Evolutionary conservation across 2,329 filamentous ascomycete genomes (phyloP).

Genomic region (Aspergillus quadricinctus): DNA sequence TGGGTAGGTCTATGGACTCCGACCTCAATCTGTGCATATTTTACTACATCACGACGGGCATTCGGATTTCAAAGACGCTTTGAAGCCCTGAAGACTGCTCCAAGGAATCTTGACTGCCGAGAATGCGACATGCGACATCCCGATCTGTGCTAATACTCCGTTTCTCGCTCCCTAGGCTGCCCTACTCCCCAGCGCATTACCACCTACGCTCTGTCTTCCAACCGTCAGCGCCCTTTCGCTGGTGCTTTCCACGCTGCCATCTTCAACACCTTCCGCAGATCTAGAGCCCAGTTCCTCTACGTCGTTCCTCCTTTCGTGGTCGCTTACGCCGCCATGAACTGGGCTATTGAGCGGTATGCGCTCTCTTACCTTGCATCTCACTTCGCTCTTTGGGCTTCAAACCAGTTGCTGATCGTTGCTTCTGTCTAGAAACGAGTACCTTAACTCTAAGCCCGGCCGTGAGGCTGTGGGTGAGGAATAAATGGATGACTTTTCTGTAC

Average conservation of each 20-base stretch:
- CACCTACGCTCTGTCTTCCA: slow-evolving; percentile 73
- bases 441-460: slow-evolving; percentile 49
- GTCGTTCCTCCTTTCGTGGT: slow-evolving; percentile 72
- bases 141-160: not conserved
- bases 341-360: slow-evolving; percentile 83
- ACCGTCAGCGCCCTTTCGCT: slow-evolving; percentile 84
- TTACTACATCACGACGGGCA: not conserved
- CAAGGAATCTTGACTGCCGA: not conserved
- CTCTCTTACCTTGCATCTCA: not conserved
- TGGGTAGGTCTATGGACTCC: slow-evolving; percentile 58
- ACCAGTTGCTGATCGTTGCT: not conserved
- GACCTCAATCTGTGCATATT: not conserved
- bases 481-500: slow-evolving; percentile 15
- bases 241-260: slow-evolving; percentile 73
- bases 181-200: slow-evolving; percentile 53
- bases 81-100: not conserved
- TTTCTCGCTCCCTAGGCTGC: slow-evolving; percentile 22
- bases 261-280: slow-evolving; percentile 93
- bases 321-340: slow-evolving; percentile 80
- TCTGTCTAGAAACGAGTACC: slow-evolving; percentile 44
- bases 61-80: not conserved
- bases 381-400: not conserved
- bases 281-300: slow-evolving; percentile 82
- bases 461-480: slow-evolving; percentile 33
- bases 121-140: not conserved